Base-by-base conservation (phyloP, 2,329 filamentous ascomycete species). In the Verticillium klebahnii region DNA sequence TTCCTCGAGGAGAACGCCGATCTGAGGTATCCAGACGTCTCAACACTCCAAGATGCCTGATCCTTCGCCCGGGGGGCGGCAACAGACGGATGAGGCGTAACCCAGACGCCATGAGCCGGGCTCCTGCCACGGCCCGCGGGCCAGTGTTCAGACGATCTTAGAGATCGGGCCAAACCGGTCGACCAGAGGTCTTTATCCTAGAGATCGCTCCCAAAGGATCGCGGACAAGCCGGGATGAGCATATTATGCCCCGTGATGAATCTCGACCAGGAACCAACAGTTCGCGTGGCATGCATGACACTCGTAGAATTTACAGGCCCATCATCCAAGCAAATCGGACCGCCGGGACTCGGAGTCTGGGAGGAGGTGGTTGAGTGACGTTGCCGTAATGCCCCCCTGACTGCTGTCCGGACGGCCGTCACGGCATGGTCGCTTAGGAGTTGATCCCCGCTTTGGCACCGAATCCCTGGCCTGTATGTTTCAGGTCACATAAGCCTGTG, bases 1-100 rank as follows among this genome's bases (percentile, higher is more conserved):
- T 94, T 90, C 73, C 80, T 98, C 34, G 94, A 98, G 75, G 92
- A 97, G 66, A 81, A 96, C 69, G 90, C 93, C 8, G 94, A 98
- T 77, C 78, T 98, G 67, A 83, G 95, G 71, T 98, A 97, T 76
- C 92, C 94, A 3, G 90, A 95, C 71, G 71, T 87, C 45, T 74
- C 79, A 7, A 74, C 73, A 14, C 65, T 83, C 36, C 63, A 64
- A 50, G 62, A 60, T 45, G 59, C 60, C n/a, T 65, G 58, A 65
- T 50, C 32, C 55, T 40, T 15, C 7, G 34, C 17, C 31, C 11
- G 25, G n/a, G 31, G 52, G 29, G 52, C 56, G 58, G 60, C 54
- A 54, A 64, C 37, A 62, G 39, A 39, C 61, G 59, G n/a, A 59
- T 40, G 59, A 56, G 40, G 36, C 45, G 55, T 11, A 36, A 8